These are phyloP conservation scores for Pleurotus tuoliensis DNA, from an alignment of 768 basidiomycete genomes.

Conservation along the genomic window DNA sequence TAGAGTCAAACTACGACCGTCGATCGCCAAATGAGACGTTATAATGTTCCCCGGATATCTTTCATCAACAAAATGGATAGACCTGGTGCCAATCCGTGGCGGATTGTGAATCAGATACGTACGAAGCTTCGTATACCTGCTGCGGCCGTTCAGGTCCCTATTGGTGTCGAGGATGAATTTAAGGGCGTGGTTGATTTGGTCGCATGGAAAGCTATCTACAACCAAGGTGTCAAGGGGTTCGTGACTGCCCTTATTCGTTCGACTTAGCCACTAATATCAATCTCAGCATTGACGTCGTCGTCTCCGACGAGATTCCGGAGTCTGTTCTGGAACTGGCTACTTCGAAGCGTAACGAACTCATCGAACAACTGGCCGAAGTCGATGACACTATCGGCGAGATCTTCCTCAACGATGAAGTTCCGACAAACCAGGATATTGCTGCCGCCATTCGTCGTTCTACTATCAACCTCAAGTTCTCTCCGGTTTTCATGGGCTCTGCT, in stretches of 20 bases:
- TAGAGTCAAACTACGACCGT: constrained; percentile 99
- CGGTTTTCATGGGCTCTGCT: constrained; percentile 95
- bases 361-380: constrained; percentile 94
- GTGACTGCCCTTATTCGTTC: constrained; percentile 15
- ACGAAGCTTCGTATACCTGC: constrained; percentile 89
- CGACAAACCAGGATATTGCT: constrained; percentile 69
- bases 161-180: constrained; percentile 85
- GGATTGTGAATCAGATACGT: constrained; percentile 89
- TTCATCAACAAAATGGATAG: constrained; percentile 99
- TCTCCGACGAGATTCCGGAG: constrained; percentile 85
- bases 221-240: constrained; percentile 92
- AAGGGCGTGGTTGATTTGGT: constrained; percentile 93
- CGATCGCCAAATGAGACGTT: constrained; percentile 97
- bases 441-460: constrained; percentile 89
- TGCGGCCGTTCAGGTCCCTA: constrained; percentile 94
- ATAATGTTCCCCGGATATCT: constrained; percentile 91
- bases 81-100: constrained; percentile 96
- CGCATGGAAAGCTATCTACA: constrained; percentile 91
- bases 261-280: neutral
- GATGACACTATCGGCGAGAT: constrained; percentile 95
- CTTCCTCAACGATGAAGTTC: constrained; percentile 79
- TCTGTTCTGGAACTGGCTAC: constrained; percentile 69
- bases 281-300: constrained; percentile 66
- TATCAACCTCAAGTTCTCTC: constrained; percentile 84
- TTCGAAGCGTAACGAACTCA: constrained; percentile 84